Evolutionary conservation across 257 asterid genomes (phyloP).

Genomic region (Ehretia macrophylla): DNA sequence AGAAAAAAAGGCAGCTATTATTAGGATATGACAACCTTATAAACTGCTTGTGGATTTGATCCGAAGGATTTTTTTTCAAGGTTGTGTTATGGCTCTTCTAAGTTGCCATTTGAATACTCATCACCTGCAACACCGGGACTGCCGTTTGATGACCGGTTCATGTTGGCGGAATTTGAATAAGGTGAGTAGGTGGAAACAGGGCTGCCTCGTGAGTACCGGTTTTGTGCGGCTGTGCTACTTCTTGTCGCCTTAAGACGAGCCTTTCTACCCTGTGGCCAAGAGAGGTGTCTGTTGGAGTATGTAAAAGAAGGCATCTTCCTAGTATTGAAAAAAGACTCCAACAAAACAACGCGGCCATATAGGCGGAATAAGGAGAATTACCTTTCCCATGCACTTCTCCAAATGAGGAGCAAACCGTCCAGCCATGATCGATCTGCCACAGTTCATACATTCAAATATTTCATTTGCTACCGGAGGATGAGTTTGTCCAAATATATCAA

Average conservation of each 20-base stretch:
- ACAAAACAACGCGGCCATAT: too few relatives aligned
- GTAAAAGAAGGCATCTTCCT: neutral
- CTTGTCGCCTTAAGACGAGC: constrained; percentile 90
- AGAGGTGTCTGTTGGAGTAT: neutral
- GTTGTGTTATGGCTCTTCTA: constrained; percentile 23
- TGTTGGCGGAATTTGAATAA: constrained; percentile 39
- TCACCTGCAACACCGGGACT: constrained; percentile 45
- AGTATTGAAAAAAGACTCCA: neutral
- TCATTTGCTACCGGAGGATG: constrained; percentile 90
- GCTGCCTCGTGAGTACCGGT: constrained; percentile 61
- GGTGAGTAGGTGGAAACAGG: constrained; percentile 38
- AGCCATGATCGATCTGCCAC: constrained; percentile 70
- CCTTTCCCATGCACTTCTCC: constrained; percentile 99
- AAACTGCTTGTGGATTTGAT: too few relatives aligned
- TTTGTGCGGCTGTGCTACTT: constrained; percentile 72
- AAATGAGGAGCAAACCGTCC: constrained; percentile 96
- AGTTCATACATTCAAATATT: constrained; percentile 87
- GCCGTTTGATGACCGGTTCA: constrained; percentile 50
- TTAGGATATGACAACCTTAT: too few relatives aligned
- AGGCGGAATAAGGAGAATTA: constrained; percentile 10
- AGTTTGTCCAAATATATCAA: constrained; percentile 89
- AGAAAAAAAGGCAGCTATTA: too few relatives aligned
- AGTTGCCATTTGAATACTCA: constrained; percentile 50
- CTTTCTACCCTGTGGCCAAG: constrained; percentile 73
- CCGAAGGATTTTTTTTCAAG: too few relatives aligned